phyloP scores from a whole-genome alignment of 768 basidiomycete genomes.

The Strobilomyces dryophilus region DNA sequence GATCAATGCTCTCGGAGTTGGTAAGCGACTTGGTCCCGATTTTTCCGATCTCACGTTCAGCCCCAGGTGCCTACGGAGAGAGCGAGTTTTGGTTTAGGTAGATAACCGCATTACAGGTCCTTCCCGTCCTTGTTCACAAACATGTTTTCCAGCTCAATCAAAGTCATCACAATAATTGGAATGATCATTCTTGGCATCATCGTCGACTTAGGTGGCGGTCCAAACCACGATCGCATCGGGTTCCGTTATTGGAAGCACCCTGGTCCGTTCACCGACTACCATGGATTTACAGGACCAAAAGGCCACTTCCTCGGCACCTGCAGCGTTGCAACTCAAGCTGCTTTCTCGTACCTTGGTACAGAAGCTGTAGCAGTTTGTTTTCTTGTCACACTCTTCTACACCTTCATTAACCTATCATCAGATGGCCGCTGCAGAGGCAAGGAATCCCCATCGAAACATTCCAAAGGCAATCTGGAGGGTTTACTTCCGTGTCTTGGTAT shows the following conservation, averaged over 20 bases:
- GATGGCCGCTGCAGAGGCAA: too few species aligned
- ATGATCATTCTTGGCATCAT: neutral
- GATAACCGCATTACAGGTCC: too few species aligned
- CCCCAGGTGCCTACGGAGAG: conserved; percentile 40
- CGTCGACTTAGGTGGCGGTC: too few species aligned
- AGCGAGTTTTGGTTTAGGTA: conserved; percentile 29
- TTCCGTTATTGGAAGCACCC: too few species aligned
- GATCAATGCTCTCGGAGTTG: conserved; percentile 44
- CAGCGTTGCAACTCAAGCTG: conserved; percentile 1
- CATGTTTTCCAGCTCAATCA: neutral
- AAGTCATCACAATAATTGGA: neutral
- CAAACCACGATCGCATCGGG: too few species aligned
- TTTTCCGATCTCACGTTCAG: neutral
- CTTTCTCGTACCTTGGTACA: conserved; percentile 2
- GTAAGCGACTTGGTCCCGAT: too few species aligned
- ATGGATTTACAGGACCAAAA: neutral
- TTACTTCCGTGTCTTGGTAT: too few species aligned
- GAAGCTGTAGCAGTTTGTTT: too few species aligned
- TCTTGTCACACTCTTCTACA: too few species aligned
- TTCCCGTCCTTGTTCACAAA: neutral
- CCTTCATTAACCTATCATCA: too few species aligned
- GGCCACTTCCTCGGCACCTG: conserved; percentile 5
- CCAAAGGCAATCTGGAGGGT: too few species aligned
- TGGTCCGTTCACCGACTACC: neutral
- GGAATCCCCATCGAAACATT: too few species aligned